Evolutionary conservation across 805 yeast species (phyloP), one percentile per base, ranked within the genome.

Genomic region (Sugiyamaella smithiae): DNA sequence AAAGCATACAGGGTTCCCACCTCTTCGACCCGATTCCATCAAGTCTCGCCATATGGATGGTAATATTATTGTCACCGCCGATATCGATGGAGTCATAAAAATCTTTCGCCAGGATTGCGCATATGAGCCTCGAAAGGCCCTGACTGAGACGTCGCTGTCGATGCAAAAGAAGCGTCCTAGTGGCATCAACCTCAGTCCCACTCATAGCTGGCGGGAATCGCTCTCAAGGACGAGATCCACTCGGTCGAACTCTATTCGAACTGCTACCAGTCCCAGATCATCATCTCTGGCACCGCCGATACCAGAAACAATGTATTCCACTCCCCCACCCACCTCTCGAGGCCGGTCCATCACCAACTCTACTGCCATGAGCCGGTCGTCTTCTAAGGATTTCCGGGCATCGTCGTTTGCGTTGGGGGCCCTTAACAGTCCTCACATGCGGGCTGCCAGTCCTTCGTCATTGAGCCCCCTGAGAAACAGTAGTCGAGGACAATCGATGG

Each of bases 21-120:
- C 33, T 1, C 25, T 48, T 20, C 45, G 54, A 12, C 52, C 51
- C 3, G 48, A 46, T 17, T 33, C 55, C 7, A 33, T 40, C 25
- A 48, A 48, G 43, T 28, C 50, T 7, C 36, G 28, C 7, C 65
- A 63, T 31, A 46, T 46, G 8, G 52, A 61, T 25, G 70, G 69
- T 2, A 61, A 60, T 28, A 82, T 88, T 38, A 77, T 88, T 12
- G 82, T 89, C 1, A 82, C 93, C 0, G 80, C 91, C 0, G 97
- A 89, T 65, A 78, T 77, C 48, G 66, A 71, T 19, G 97, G 97
- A 0, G 56, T 74, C 1, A 85, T 89, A 25, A 67, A 93, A 40
- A 85, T 89, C 0, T 86, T 85, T 63, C 73, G 97, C 60, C 84
- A 87, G 49, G 97, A 89, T 63, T 73, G 84, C 46, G 84, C 93